A percentile compares a stretch with the other conserved stretches of the same genome.
These are phyloP conservation scores for Lactarius sp. DNA, from an alignment of 768 basidiomycete species.

Conservation along the genomic window DNA sequence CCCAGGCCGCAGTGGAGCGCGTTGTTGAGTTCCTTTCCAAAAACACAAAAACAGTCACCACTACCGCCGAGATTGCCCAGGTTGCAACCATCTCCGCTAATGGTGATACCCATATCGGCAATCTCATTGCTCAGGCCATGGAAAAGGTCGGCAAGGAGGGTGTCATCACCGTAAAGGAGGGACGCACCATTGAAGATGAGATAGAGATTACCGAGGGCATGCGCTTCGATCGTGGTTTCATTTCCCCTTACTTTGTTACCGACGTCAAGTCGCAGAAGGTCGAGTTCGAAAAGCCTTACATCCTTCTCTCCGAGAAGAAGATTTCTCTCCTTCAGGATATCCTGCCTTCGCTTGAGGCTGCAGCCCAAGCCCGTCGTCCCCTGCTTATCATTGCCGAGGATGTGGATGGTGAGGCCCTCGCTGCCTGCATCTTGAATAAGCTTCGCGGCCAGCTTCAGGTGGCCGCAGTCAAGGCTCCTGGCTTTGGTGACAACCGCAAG, in stretches of 20 bases:
- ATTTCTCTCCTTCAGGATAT: slow-evolving; percentile 93
- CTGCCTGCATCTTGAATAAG: slow-evolving; percentile 98
- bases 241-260: slow-evolving; percentile 97
- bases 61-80: slow-evolving; percentile 95
- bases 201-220: slow-evolving; percentile 99
- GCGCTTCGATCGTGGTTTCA: slow-evolving; percentile 98
- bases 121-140: slow-evolving; percentile 97
- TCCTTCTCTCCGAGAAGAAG: slow-evolving; percentile 97
- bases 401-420: slow-evolving; percentile 94
- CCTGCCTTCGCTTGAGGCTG: slow-evolving; percentile 82
- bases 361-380: slow-evolving; percentile 79
- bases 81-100: slow-evolving; percentile 79
- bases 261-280: slow-evolving; percentile 95
- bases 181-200: slow-evolving; percentile 95
- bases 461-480: slow-evolving; percentile 92
- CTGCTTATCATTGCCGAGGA: slow-evolving; percentile 97
- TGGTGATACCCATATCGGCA: slow-evolving; percentile 84
- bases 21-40: slow-evolving; percentile 87
- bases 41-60: slow-evolving; percentile 92
- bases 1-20: slow-evolving; percentile 61
- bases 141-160: slow-evolving; percentile 99
- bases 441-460: slow-evolving; percentile 96
- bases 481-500: slow-evolving; percentile 99
- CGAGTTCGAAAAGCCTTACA: slow-evolving; percentile 94
- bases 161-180: slow-evolving; percentile 99